A percentile compares a stretch with the other conserved stretches of the same genome.
Conservation (phyloP, 352 stramenopile species). For the Phytophthora cajani region DNA sequence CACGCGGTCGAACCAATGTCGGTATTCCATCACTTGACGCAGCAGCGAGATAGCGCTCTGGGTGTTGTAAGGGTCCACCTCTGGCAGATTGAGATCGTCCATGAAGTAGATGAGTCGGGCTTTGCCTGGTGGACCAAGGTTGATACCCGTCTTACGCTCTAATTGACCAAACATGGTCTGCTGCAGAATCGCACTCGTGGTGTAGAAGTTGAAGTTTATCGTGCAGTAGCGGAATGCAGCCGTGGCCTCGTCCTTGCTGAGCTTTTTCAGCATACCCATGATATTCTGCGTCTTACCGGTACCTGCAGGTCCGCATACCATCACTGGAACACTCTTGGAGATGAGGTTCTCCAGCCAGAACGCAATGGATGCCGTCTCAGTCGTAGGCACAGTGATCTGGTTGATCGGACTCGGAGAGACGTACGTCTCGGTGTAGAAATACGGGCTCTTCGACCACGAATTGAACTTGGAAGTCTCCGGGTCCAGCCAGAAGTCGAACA, state of each 20-base stretch:
- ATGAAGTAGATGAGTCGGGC: constrained; percentile 97
- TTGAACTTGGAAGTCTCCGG: constrained; percentile 92
- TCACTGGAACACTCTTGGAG: constrained; percentile 89
- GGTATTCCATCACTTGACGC: constrained; percentile 97
- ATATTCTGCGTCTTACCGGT: constrained; percentile 97
- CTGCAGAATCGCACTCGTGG: constrained; percentile 92
- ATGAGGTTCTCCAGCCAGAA: constrained; percentile 97
- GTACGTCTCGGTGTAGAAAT: constrained; percentile 94
- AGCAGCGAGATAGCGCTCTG: constrained; percentile 95
- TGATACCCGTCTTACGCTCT: constrained; percentile 95
- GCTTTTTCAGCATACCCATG: constrained; percentile 94
- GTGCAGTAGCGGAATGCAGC: constrained; percentile 88
- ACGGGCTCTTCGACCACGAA: constrained; percentile 95
- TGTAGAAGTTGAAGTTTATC: constrained; percentile 99
- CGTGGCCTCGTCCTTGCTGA: constrained; percentile 87
- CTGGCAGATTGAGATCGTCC: constrained; percentile 96
- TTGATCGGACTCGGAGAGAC: constrained; percentile 87
- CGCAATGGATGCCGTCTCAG: constrained; percentile 94
- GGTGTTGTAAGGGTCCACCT: constrained; percentile 96
- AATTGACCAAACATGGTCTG: constrained; percentile 93
- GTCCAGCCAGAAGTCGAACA: constrained; percentile 98
- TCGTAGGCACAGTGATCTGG: constrained; percentile 94
- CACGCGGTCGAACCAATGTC: constrained; percentile 92
- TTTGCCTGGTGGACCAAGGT: constrained; percentile 94
- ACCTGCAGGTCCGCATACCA: constrained; percentile 94